Base-by-base conservation (phyloP, 2,329 filamentous ascomycete species). In the Claviceps monticola region DNA sequence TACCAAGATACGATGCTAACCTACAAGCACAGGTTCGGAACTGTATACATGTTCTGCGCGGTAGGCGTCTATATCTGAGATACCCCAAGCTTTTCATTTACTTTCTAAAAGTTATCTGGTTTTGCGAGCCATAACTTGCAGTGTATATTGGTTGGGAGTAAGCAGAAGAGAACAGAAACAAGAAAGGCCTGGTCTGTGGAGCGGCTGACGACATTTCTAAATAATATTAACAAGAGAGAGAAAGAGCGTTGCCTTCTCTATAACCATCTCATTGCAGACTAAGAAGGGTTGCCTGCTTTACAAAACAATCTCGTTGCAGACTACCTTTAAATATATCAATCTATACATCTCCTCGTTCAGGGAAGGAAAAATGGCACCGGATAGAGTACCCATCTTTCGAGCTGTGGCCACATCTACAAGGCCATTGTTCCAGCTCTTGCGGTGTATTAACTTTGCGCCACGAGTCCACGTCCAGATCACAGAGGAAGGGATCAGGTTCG, bases 1-100 rank as follows among this genome's bases (percentile, higher is more conserved):
- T 29, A 19, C 17, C 2, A 23, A 3, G 37, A 23, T 36, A 55
- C 14, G n/a, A 39, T 44, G 50, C 65, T 65, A 51, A 60, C 26
- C 13, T 34, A 1, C n/a, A 19, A 29, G 23, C n/a, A 7, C 64
- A 96, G 91, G 49, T 86, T 95, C 68, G 93, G 93, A 61, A 84
- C 91, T 49, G 89, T 98, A 46, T 96, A 93, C 72, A 95, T 96
- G 85, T 97, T 98, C 72, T 98, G 93, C 71, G 93, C 90, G 55
- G 93, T 93, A 66, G 93, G 93, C 67, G 93, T 98, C 65, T 97
- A 98, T 82, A 88, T 98, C 68, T 98, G 80, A 75, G 67, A 80
- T 71, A 74, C 70, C 71, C 68, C 61, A 54, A 57, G 55, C 65
- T 36, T 39, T 19, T 9, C 21, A 8, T 48, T 26, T 6, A 19